phyloP scores from a whole-genome alignment of 192 early-diverging fungal species.

The Coemansia sp. region DNA sequence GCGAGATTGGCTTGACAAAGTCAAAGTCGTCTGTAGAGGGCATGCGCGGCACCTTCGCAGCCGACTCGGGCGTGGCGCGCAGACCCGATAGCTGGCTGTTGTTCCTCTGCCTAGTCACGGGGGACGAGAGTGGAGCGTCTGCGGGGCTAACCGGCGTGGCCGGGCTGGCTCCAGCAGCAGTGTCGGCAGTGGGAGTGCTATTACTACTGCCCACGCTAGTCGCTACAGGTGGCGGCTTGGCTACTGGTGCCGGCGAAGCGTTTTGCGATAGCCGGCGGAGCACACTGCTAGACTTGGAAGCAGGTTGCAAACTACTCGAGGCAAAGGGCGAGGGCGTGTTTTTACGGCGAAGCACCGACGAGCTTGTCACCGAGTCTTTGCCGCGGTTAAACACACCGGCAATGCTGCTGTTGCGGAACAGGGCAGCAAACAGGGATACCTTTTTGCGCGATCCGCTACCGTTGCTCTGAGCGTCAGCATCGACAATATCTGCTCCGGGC shows the following conservation, averaged over 20 bases:
- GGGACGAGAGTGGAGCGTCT: conserved; percentile 29
- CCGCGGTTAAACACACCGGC: conserved; percentile 16
- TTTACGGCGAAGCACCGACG: conserved; percentile 33
- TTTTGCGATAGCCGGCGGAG: conserved; percentile 28
- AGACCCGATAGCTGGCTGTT: conserved; percentile 44
- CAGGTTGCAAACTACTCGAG: conserved; percentile 19
- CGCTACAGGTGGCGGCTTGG: conserved; percentile 4
- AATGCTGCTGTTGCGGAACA: conserved; percentile 53
- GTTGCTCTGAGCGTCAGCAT: conserved; percentile 25
- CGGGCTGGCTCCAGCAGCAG: background rate
- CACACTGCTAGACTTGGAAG: conserved; percentile 25
- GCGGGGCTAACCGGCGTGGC: conserved; percentile 1
- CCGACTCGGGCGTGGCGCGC: conserved; percentile 32
- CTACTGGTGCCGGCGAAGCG: conserved; percentile 1
- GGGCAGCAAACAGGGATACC: conserved; percentile 72
- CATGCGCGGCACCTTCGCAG: conserved; percentile 56
- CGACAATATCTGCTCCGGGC: conserved; percentile 13
- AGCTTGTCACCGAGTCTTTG: conserved; percentile 16
- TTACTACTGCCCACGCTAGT: conserved; percentile 3
- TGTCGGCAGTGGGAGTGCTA: conserved; percentile 3
- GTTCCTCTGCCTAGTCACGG: conserved; percentile 39
- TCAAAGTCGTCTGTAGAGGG: conserved; percentile 92
- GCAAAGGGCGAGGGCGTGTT: conserved; percentile 43
- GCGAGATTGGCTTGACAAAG: conserved; percentile 89
- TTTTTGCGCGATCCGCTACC: conserved; percentile 57